Evolutionary conservation across 2,329 filamentous ascomycete species (phyloP).

Genomic region (Ascochyta rabiei): DNA sequence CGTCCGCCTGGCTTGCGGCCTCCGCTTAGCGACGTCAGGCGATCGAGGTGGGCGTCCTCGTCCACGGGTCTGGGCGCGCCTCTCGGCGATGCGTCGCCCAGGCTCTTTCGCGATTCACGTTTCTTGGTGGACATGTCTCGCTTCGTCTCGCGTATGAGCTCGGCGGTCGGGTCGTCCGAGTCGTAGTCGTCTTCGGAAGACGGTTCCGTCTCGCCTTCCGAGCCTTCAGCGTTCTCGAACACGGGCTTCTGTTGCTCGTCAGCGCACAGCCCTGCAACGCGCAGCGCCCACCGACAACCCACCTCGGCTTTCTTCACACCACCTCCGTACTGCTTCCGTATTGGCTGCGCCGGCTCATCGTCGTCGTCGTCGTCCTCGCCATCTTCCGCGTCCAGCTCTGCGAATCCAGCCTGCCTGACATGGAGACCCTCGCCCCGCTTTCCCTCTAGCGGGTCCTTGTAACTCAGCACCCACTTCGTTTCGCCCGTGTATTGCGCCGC

Average conservation of each 20-base stretch:
- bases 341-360: conserved; percentile 31
- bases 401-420: conserved; percentile 68
- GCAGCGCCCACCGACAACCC: conserved; percentile 15
- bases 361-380: conserved; percentile 46
- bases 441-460: conserved; percentile 53
- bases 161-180: conserved; percentile 52
- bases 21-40: conserved; percentile 62
- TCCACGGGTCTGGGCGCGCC: conserved; percentile 67
- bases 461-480: conserved; percentile 76
- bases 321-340: conserved; percentile 59
- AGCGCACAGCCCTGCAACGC: conserved; percentile 9
- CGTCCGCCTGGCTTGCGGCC: conserved; percentile 36
- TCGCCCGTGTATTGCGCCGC: conserved; percentile 69
- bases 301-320: conserved; percentile 48
- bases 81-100: conserved; percentile 54
- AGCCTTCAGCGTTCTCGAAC: conserved; percentile 29
- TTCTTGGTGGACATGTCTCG: conserved; percentile 52
- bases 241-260: conserved; percentile 28
- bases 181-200: conserved; percentile 49
- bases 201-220: conserved; percentile 31
- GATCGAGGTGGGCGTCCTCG: conserved; percentile 67
- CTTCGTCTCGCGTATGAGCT: conserved; percentile 53
- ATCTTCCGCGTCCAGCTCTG: conserved; percentile 54
- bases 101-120: conserved; percentile 52
- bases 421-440: conserved; percentile 47